Percentiles rank a stretch among this genome's conserved stretches.
Conservation (phyloP, 2,329 filamentous ascomycete species). For the Stemphylium lycopersici region DNA sequence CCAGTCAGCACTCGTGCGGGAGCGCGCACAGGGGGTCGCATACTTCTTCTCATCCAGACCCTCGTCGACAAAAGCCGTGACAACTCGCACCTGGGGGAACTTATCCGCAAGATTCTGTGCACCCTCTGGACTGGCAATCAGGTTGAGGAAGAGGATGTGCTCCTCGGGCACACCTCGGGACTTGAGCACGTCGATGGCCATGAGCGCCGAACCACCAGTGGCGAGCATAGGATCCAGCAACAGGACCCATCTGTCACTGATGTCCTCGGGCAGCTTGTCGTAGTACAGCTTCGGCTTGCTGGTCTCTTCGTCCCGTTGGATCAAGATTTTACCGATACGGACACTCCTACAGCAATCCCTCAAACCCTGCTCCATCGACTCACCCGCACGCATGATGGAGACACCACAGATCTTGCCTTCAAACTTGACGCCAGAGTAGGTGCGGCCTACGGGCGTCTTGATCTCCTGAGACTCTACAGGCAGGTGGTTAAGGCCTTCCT, state of each 20-base stretch:
- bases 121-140: constrained; percentile 96
- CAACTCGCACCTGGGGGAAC: constrained; percentile 87
- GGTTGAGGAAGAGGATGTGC: constrained; percentile 91
- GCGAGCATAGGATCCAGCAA: constrained; percentile 99
- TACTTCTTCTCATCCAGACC: constrained; percentile 98
- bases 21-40: constrained; percentile 42
- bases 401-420: constrained; percentile 98
- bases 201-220: constrained; percentile 92
- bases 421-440: constrained; percentile 90
- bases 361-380: constrained; percentile 97
- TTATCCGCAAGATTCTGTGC: constrained; percentile 86
- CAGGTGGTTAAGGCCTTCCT: constrained; percentile 96
- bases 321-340: constrained; percentile 96
- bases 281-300: constrained; percentile 92
- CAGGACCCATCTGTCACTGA: constrained; percentile 89
- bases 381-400: constrained; percentile 96
- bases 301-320: constrained; percentile 96
- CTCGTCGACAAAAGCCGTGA: constrained; percentile 95
- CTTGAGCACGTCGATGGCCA: constrained; percentile 94
- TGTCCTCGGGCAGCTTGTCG: constrained; percentile 95
- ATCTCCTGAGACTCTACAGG: constrained; percentile 88
- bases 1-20: background rate
- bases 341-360: constrained; percentile 98
- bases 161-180: constrained; percentile 91
- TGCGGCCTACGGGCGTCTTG: constrained; percentile 86